Evolutionary conservation across 148 eudicot genomes (phyloP).

Genomic region (Silene uniflora): DNA sequence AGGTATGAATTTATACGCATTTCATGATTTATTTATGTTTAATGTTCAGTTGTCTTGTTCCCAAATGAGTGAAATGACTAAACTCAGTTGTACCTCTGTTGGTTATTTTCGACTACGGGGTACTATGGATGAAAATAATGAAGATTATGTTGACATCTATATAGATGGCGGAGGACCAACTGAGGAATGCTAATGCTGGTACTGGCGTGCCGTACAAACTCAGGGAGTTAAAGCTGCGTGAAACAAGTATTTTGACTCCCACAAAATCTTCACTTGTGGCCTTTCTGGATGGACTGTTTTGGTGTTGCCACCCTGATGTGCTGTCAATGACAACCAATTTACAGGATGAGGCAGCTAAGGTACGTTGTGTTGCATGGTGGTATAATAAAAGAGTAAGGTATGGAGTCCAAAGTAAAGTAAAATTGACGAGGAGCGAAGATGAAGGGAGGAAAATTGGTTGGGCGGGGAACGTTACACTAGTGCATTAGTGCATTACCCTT

Average conservation of each 20-base stretch:
- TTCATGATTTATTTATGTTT: background rate
- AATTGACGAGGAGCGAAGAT: no score
- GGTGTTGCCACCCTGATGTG: conserved; percentile 9
- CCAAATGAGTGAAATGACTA: no score
- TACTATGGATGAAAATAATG: background rate
- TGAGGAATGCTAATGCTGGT: background rate
- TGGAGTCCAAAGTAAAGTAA: no score
- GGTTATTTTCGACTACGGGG: background rate
- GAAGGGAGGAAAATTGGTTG: no score
- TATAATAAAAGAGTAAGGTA: no score
- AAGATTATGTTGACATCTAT: background rate
- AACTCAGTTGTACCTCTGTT: background rate
- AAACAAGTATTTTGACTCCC: background rate
- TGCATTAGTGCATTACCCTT: no score
- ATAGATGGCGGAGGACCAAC: background rate
- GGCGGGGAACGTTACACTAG: no score
- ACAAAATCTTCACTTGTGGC: background rate
- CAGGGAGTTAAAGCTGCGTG: no score
- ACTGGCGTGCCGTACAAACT: background rate
- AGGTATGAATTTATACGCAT: background rate
- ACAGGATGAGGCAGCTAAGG: background rate
- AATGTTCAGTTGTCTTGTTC: background rate
- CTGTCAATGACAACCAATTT: background rate
- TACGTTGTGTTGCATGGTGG: background rate
- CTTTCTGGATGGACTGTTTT: background rate